Evolutionary conservation across 116 monocot species (phyloP), one percentile per base, ranked within the genome.

Genomic region (Papilionanthe hybrid): DNA sequence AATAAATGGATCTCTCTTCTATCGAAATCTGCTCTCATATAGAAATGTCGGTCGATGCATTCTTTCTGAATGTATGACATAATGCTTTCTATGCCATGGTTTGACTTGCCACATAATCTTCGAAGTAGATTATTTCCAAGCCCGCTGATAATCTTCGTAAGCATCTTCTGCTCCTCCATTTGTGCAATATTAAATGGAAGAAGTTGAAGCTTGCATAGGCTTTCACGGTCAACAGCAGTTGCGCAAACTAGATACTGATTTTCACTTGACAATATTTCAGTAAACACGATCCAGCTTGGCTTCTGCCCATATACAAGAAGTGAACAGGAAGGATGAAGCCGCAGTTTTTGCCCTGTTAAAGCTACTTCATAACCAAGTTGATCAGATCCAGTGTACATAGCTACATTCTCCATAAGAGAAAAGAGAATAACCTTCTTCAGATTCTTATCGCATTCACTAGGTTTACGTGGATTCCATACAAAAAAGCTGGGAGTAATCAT

Each of bases 261-360:
- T 28, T 81, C 49, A 55, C 81, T 75, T 23, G 92, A 90, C 58
- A 99, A 86, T 27, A 99, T 87, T 53, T 99, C 99, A 83, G 89
- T 66, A 86, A 99, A 99, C 25, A 90, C 93, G 7, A 99, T 95
- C 99, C 99, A 99, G 50, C 57, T 78, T 84, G 99, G 99, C 79
- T 84, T 92, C 77, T 90, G 63, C 30, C 81, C 87, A 85, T 85
- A 99, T 22, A 85, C 82, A 18, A 88, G 79, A 83, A 99, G 83
- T 55, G 99, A 95, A 79, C 90, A 92, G 20, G 95, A 95, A 69
- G 95, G 95, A 84, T 99, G 99, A 53, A 93, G 91, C 75, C 81
- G 92, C 68, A 99, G 30, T 72, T 89, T 78, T 65, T 95, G 80
- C 65, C 95, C 99, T 19, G 93, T 88, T 78, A 84, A 86, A 55